phyloP scores from a whole-genome alignment of 441 rosid genomes.

The Aleurites moluccanus region DNA sequence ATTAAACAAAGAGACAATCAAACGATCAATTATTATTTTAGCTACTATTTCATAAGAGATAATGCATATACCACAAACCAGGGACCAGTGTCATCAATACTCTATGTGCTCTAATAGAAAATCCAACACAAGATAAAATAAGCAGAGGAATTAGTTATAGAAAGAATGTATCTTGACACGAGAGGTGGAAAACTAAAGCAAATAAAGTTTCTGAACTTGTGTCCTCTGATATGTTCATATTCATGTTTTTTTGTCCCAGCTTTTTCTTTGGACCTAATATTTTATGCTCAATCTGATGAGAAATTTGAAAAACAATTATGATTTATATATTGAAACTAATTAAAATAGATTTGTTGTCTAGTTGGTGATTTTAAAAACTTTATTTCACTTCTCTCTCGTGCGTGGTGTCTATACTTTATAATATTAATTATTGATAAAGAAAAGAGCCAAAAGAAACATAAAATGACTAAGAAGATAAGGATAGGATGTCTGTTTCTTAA shows the following conservation, averaged over 20 bases:
- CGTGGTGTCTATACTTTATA: constrained; percentile 11
- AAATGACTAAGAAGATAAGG: constrained; percentile 1
- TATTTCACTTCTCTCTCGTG: not conserved
- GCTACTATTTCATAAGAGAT: too few species aligned
- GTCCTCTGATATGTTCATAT: constrained; percentile 21
- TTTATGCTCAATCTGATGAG: not conserved
- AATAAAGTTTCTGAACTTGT: constrained; percentile 19
- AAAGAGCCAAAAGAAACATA: constrained; percentile 14
- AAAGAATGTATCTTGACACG: constrained; percentile 16
- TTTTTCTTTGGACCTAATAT: constrained; percentile 14
- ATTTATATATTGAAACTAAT: not conserved
- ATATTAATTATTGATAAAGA: not conserved
- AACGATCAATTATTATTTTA: not conserved
- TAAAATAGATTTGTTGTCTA: not conserved
- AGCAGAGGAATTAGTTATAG: not conserved
- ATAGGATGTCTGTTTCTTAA: constrained; percentile 11
- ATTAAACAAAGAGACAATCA: constrained; percentile 16
- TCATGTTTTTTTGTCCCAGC: constrained; percentile 8
- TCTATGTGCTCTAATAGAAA: constrained; percentile 4
- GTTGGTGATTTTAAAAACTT: constrained; percentile 2
- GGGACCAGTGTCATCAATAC: constrained; percentile 23
- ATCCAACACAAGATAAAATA: not conserved
- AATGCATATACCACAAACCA: not conserved
- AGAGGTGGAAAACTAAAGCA: constrained; percentile 15
- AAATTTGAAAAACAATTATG: not conserved